phyloP scores from a whole-genome alignment of 176 grass and related monocot genomes.

The Elaeis guineensis region DNA sequence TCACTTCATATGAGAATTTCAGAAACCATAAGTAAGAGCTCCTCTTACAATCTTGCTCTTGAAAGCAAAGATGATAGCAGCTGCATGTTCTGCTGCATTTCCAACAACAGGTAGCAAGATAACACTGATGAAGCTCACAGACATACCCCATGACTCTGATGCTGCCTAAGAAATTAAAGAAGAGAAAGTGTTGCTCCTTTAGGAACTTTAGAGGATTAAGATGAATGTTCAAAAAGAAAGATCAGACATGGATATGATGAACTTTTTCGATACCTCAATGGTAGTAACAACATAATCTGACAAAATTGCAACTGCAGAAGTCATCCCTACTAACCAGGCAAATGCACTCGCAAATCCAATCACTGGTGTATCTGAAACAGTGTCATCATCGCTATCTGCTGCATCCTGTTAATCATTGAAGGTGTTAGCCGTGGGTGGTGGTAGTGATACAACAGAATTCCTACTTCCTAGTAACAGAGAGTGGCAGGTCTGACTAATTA shows the following conservation, averaged over 20 bases:
- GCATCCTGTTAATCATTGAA: slow-evolving; percentile 20
- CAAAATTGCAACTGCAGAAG: slow-evolving; percentile 50
- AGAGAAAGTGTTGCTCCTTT: slow-evolving; percentile 20
- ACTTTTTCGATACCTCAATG: slow-evolving; percentile 49
- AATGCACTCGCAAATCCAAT: slow-evolving; percentile 71
- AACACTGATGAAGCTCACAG: slow-evolving; percentile 81
- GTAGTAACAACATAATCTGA: slow-evolving; percentile 81
- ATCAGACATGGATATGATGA: not conserved
- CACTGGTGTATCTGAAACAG: slow-evolving; percentile 45
- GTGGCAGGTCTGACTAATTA: too few relatives aligned
- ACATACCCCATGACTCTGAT: slow-evolving; percentile 67
- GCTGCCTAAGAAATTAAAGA: slow-evolving; percentile 57
- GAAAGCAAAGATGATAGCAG: slow-evolving; percentile 89
- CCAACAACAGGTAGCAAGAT: slow-evolving; percentile 94
- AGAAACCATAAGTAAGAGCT: not conserved
- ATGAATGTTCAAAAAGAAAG: slow-evolving; percentile 9
- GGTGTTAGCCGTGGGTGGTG: too few relatives aligned
- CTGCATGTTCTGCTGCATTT: slow-evolving; percentile 92
- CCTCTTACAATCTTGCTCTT: slow-evolving; percentile 79
- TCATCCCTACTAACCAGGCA: slow-evolving; percentile 68
- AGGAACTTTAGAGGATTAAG: slow-evolving; percentile 5
- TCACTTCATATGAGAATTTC: not conserved
- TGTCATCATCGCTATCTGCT: slow-evolving; percentile 26
- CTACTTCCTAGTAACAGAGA: too few relatives aligned
- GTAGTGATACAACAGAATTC: too few relatives aligned